Evolutionary conservation across 768 basidiomycete genomes (phyloP).

Genomic region (Lyophyllum semitale): DNA sequence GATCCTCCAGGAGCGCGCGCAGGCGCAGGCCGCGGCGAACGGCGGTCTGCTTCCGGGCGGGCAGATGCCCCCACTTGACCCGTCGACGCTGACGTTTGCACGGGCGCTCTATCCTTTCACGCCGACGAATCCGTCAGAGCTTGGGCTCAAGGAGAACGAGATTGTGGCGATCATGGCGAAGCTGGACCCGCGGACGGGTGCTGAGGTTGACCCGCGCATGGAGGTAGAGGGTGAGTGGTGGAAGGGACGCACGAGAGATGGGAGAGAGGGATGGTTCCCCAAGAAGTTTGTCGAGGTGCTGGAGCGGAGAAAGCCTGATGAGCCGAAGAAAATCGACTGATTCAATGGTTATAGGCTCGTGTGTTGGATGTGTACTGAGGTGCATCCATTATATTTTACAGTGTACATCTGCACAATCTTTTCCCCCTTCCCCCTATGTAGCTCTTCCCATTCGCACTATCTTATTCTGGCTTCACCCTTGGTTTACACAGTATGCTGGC

Average conservation of each 20-base stretch:
- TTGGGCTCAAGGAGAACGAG: slow-evolving; percentile 83
- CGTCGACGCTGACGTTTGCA: slow-evolving; percentile 80
- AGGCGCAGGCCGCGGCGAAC: slow-evolving; percentile 43
- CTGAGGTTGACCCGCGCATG: slow-evolving; percentile 64
- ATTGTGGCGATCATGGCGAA: slow-evolving; percentile 91
- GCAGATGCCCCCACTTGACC: slow-evolving; percentile 68
- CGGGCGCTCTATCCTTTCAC: slow-evolving; percentile 80
- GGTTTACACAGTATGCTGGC: slow-evolving; percentile 5
- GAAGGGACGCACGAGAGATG: slow-evolving; percentile 91
- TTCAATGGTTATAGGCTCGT: not conserved
- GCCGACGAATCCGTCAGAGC: slow-evolving; percentile 73
- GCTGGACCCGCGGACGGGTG: slow-evolving; percentile 67
- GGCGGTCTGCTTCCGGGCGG: slow-evolving; percentile 38
- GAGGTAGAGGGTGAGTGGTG: slow-evolving; percentile 85
- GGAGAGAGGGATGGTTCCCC: slow-evolving; percentile 94
- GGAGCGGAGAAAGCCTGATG: slow-evolving; percentile 38
- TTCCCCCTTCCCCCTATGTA: not conserved
- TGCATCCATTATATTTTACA: not conserved
- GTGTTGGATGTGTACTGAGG: not conserved
- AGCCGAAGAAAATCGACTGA: slow-evolving; percentile 25
- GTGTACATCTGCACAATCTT: not conserved
- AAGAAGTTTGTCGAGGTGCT: slow-evolving; percentile 82
- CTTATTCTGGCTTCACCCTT: not conserved
- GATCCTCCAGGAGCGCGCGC: slow-evolving; percentile 67
- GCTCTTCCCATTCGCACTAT: not conserved